phyloP scores from a whole-genome alignment of 805 yeast genomes.

The Sungouiozyma intestinalis region DNA sequence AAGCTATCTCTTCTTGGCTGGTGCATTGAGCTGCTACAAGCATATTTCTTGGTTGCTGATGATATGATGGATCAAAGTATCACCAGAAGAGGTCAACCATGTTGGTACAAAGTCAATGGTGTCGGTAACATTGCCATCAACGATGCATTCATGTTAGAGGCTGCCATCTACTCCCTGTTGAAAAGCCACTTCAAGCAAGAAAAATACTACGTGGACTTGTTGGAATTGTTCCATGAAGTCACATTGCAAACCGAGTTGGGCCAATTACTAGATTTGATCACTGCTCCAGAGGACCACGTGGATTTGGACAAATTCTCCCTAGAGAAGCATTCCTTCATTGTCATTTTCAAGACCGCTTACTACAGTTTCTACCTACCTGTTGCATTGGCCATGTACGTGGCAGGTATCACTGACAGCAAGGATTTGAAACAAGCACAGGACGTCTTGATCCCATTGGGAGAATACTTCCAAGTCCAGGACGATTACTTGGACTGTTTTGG shows the following conservation, averaged over 20 bases:
- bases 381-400: conserved; percentile 89
- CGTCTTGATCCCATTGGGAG: conserved; percentile 88
- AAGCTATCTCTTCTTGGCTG: conserved; percentile 87
- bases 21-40: conserved; percentile 91
- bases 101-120: conserved; percentile 79
- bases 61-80: conserved; percentile 97
- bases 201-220: conserved; percentile 72
- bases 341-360: conserved; percentile 93
- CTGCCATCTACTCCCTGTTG: conserved; percentile 79
- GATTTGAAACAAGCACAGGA: conserved; percentile 85
- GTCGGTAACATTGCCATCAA: conserved; percentile 94
- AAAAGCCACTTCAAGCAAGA: conserved; percentile 82
- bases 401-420: conserved; percentile 58
- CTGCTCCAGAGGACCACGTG: conserved; percentile 94
- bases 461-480: conserved; percentile 97
- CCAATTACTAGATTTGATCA: conserved; percentile 86
- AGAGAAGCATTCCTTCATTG: conserved; percentile 88
- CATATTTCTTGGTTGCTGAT: conserved; percentile 93
- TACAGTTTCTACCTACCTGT: conserved; percentile 97
- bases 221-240: conserved; percentile 93
- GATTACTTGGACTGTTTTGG: conserved; percentile 96
- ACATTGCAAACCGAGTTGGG: conserved; percentile 98
- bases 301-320: conserved; percentile 81
- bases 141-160: conserved; percentile 94
- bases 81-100: conserved; percentile 97